phyloP scores from a whole-genome alignment of 2,329 filamentous ascomycete species.

The Ceratocystis papillata region DNA sequence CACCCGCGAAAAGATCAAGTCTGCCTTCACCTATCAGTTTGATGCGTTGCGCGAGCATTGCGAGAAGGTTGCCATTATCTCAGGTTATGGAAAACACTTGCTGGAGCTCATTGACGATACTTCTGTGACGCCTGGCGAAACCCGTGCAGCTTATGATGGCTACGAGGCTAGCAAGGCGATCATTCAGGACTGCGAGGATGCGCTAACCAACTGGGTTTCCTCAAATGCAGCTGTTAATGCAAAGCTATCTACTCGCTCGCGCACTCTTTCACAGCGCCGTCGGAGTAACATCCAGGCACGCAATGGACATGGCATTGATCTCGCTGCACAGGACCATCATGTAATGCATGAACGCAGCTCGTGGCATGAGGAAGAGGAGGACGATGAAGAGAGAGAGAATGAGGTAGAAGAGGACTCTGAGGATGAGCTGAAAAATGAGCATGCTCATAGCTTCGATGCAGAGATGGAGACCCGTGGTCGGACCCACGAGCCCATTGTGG shows the following conservation, averaged over 20 bases:
- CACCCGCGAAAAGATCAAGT: conserved; percentile 97
- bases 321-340: conserved; percentile 71
- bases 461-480: conserved; percentile 48
- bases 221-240: conserved; percentile 80
- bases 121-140: conserved; percentile 94
- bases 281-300: conserved; percentile 58
- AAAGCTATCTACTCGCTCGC: conserved; percentile 76
- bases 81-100: conserved; percentile 96
- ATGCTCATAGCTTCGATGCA: conserved; percentile 39
- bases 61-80: conserved; percentile 96
- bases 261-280: conserved; percentile 76
- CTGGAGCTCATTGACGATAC: conserved; percentile 93
- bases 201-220: conserved; percentile 92
- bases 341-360: conserved; percentile 62
- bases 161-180: conserved; percentile 98
- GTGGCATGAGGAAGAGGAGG: conserved; percentile 62
- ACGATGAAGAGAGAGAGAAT: conserved; percentile 43
- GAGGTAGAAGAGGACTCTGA: conserved; percentile 37
- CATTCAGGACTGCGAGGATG: conserved; percentile 97
- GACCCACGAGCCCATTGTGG: conserved; percentile 40
- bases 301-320: conserved; percentile 61
- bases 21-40: conserved; percentile 95
- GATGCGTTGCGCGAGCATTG: conserved; percentile 94
- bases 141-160: conserved; percentile 87
- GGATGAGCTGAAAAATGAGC: conserved; percentile 52